phyloP scores from a whole-genome alignment of 768 basidiomycete species.

The Calocybe gangraenosa region DNA sequence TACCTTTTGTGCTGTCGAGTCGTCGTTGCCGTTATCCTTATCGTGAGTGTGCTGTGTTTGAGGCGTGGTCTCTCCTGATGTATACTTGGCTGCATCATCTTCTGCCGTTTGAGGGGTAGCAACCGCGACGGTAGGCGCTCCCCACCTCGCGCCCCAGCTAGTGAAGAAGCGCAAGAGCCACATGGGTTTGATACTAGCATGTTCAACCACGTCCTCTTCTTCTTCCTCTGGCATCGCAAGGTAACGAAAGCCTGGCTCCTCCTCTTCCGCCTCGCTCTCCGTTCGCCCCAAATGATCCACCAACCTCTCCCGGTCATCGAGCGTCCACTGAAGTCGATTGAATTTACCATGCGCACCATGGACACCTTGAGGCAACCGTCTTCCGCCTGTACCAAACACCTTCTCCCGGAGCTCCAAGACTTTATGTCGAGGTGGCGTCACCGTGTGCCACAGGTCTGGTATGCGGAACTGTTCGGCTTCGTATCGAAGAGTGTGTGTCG shows the following conservation, averaged over 20 bases:
- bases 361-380: slow-evolving; percentile 43
- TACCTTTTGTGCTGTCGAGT: too few relatives aligned
- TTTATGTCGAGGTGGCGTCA: slow-evolving; percentile 54
- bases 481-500: slow-evolving; percentile 65
- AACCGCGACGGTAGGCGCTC: slow-evolving; percentile 25
- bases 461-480: slow-evolving; percentile 68
- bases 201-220: slow-evolving; percentile 54
- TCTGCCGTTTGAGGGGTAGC: slow-evolving; percentile 5
- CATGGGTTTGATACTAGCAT: slow-evolving; percentile 63
- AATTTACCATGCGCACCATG: slow-evolving; percentile 57
- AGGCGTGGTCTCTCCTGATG: slow-evolving; percentile 1
- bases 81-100: slow-evolving; percentile 2
- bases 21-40: background rate
- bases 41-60: background rate
- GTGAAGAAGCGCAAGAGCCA: slow-evolving; percentile 77
- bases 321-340: slow-evolving; percentile 65
- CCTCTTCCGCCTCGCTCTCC: slow-evolving; percentile 76
- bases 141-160: slow-evolving; percentile 70
- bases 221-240: slow-evolving; percentile 29
- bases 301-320: slow-evolving; percentile 56
- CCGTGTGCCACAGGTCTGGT: slow-evolving; percentile 63
- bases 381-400: slow-evolving; percentile 60
- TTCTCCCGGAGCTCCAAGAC: slow-evolving; percentile 63
- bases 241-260: slow-evolving; percentile 32
- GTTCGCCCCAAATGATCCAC: slow-evolving; percentile 70